These are phyloP conservation scores for Heliocybe sulcata DNA, from an alignment of 1,284 basidiomycete genomes.

Conservation along the genomic window DNA sequence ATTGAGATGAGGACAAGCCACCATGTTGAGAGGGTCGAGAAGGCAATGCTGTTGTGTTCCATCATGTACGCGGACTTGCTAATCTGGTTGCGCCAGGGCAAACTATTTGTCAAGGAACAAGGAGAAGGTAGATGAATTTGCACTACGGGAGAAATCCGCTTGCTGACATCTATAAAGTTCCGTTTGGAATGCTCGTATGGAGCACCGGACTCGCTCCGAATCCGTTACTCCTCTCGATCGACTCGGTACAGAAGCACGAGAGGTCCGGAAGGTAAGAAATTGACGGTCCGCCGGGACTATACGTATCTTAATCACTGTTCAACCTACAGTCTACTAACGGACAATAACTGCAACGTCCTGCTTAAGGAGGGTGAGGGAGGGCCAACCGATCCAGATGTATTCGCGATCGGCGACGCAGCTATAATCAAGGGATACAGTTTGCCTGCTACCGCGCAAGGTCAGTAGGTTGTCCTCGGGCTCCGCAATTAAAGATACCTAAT, in stretches of 20 bases:
- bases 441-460: constrained; percentile 72
- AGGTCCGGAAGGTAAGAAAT: constrained; percentile 49
- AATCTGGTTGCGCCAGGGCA: background rate
- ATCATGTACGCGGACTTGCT: too few species aligned
- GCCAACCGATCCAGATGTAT: constrained; percentile 66
- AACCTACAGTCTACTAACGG: background rate
- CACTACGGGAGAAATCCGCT: constrained; percentile 32
- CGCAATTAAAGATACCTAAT: background rate
- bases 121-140: constrained; percentile 38
- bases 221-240: constrained; percentile 60
- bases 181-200: constrained; percentile 83
- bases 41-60: constrained; percentile 31
- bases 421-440: constrained; percentile 53
- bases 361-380: constrained; percentile 49
- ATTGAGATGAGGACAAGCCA: constrained; percentile 73
- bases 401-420: constrained; percentile 79
- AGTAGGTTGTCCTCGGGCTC: background rate
- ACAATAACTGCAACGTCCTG: constrained; percentile 30
- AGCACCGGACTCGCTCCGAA: constrained; percentile 79
- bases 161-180: constrained; percentile 34
- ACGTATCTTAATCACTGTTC: constrained; percentile 5
- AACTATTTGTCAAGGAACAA: constrained; percentile 40
- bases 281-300: background rate
- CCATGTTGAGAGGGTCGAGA: constrained; percentile 73
- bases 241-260: constrained; percentile 53